These are phyloP conservation scores for Elaeis guineensis DNA, from an alignment of 176 grass and related monocot genomes.

Conservation along the genomic window DNA sequence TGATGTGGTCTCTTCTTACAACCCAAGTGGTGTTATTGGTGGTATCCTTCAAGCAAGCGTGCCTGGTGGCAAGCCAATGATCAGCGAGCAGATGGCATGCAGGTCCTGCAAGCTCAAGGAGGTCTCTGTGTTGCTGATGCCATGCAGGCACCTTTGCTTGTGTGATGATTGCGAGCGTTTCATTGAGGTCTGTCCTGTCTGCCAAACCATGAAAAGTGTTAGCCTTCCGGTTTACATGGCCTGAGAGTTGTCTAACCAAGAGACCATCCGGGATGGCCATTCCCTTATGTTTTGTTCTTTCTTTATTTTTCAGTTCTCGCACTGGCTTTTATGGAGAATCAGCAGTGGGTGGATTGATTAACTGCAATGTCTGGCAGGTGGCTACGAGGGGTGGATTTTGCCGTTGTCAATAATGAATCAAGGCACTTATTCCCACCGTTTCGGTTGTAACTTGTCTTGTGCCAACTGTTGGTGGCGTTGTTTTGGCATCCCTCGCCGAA, in stretches of 20 bases:
- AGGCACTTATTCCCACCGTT: slow-evolving; percentile 15
- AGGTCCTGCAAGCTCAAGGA: slow-evolving; percentile 22
- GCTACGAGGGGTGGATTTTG: too few relatives aligned
- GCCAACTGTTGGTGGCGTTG: slow-evolving; percentile 67
- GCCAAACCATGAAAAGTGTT: slow-evolving; percentile 34
- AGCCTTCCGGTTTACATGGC: slow-evolving; percentile 42
- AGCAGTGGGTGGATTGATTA: too few relatives aligned
- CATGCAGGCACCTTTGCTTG: slow-evolving; percentile 57
- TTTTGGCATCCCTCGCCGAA: slow-evolving; percentile 59
- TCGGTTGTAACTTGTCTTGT: slow-evolving; percentile 55
- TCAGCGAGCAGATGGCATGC: slow-evolving; percentile 12
- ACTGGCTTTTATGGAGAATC: too few relatives aligned
- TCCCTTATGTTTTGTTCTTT: too few relatives aligned
- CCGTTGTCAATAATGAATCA: too few relatives aligned
- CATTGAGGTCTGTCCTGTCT: slow-evolving; percentile 32
- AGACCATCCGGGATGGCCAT: too few relatives aligned
- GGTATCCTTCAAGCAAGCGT: slow-evolving; percentile 23
- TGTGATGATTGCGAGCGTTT: slow-evolving; percentile 32
- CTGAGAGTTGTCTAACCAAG: slow-evolving; percentile 4
- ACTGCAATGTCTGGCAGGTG: too few relatives aligned
- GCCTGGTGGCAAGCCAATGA: neutral
- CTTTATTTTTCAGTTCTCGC: too few relatives aligned
- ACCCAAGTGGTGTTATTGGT: neutral
- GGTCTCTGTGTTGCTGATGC: slow-evolving; percentile 39
- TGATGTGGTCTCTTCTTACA: slow-evolving; percentile 7